Conservation (phyloP, 2,329 filamentous ascomycete species). For the Colletotrichum orchidophilum region DNA sequence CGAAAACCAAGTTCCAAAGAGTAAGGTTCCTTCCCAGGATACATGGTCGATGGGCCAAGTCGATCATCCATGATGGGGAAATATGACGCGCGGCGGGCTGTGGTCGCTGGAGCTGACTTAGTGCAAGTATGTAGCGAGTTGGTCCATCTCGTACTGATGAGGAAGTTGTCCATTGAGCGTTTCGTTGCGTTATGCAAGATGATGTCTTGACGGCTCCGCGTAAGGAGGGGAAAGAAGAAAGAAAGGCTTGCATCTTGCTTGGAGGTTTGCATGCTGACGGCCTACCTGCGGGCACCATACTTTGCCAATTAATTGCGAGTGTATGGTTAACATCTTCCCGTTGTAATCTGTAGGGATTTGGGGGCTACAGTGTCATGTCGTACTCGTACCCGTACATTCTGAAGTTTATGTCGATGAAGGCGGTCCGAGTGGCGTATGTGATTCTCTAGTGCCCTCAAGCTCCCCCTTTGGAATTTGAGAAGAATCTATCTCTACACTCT, state of each 20-base stretch:
- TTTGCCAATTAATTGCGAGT: not conserved
- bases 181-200: not conserved
- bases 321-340: conserved; percentile 5
- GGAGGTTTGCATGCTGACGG: not conserved
- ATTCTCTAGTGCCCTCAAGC: not conserved
- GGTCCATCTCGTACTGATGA: not conserved
- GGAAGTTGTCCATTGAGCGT: not conserved
- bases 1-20: not conserved
- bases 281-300: not conserved
- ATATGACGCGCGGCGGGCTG: conserved; percentile 10
- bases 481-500: not conserved
- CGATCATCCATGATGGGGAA: not conserved
- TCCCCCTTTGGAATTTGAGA: not conserved
- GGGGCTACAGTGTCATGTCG: too few species aligned
- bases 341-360: not conserved
- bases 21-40: not conserved
- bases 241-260: not conserved
- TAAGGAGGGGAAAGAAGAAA: not conserved
- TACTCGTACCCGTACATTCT: not conserved
- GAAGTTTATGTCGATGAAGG: not conserved
- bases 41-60: not conserved
- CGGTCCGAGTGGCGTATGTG: not conserved
- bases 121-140: not conserved
- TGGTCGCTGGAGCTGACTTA: not conserved
- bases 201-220: conserved; percentile 1